Percentiles rank a stretch among this genome's conserved stretches.
These are phyloP conservation scores for Annona squamosa DNA, from an alignment of 164 flowering plant genomes.

Conservation along the genomic window DNA sequence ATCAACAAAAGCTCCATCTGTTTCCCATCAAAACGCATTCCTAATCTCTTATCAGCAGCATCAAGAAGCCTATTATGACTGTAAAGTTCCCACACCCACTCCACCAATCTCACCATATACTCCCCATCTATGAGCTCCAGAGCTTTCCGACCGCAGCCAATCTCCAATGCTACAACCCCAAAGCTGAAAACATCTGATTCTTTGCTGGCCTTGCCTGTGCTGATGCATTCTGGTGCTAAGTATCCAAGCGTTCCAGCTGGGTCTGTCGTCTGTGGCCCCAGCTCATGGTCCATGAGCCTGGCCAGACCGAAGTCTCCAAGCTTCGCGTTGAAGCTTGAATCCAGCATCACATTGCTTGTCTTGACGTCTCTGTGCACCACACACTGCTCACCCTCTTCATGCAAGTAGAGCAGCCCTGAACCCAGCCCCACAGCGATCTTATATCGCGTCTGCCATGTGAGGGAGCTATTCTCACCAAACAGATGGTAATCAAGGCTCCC, in stretches of 20 bases:
- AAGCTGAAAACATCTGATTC: slow-evolving; percentile 53
- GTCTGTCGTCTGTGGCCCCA: slow-evolving; percentile 20
- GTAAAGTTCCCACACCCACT: slow-evolving; percentile 41
- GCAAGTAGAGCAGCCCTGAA: slow-evolving; percentile 29
- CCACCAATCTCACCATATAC: slow-evolving; percentile 16
- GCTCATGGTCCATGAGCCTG: slow-evolving; percentile 16
- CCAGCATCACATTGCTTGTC: slow-evolving; percentile 46
- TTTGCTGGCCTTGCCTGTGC: slow-evolving; percentile 37
- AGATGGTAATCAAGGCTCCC: slow-evolving; percentile 43
- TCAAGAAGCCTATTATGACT: slow-evolving; percentile 23
- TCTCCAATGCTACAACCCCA: slow-evolving; percentile 47
- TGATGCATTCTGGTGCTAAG: slow-evolving; percentile 40
- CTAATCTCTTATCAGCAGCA: slow-evolving; percentile 27
- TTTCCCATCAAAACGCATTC: slow-evolving; percentile 10
- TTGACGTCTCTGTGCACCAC: slow-evolving; percentile 49
- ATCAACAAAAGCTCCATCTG: slow-evolving; percentile 27
- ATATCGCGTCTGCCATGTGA: slow-evolving; percentile 9
- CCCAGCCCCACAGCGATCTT: slow-evolving; percentile 7
- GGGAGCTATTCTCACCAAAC: slow-evolving; percentile 18
- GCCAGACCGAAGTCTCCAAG: slow-evolving; percentile 17
- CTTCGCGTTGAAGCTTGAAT: slow-evolving; percentile 12
- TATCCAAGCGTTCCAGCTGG: slow-evolving; percentile 52
- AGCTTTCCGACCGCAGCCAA: slow-evolving; percentile 39
- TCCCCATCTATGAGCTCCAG: slow-evolving; percentile 11
- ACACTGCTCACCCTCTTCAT: slow-evolving; percentile 47